These are phyloP conservation scores for Aegilops speltoides DNA, from an alignment of 176 grass and related monocot species.

Conservation along the genomic window DNA sequence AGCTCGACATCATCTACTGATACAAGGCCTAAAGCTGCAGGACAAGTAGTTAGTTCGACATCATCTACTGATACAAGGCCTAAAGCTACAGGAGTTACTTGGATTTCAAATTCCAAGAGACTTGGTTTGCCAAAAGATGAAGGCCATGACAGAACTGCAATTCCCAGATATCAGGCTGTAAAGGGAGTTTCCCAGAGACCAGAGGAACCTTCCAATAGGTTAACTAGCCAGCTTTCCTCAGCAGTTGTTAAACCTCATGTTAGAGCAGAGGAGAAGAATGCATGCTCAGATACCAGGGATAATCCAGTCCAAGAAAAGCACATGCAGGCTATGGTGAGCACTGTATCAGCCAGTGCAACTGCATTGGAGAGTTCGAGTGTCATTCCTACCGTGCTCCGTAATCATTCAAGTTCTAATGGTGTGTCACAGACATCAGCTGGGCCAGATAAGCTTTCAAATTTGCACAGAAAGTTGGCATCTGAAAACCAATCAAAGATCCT, in stretches of 20 bases:
- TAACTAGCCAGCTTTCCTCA: background rate
- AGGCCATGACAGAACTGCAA: background rate
- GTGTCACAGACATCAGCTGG: slow-evolving; percentile 32
- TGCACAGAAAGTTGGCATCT: slow-evolving; percentile 11
- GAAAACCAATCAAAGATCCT: slow-evolving; percentile 18
- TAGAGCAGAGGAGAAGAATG: slow-evolving; percentile 35
- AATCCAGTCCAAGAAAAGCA: slow-evolving; percentile 20
- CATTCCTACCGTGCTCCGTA: slow-evolving; percentile 17
- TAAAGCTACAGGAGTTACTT: background rate
- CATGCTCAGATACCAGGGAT: slow-evolving; percentile 27
- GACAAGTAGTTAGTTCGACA: background rate
- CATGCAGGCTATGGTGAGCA: slow-evolving; percentile 16
- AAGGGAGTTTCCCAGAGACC: slow-evolving; percentile 16
- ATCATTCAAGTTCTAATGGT: slow-evolving; percentile 10
- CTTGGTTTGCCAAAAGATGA: slow-evolving; percentile 14
- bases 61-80: no score
- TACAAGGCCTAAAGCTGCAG: slow-evolving; percentile 29
- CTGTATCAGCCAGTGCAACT: slow-evolving; percentile 19
- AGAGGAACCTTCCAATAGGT: background rate
- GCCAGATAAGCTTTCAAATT: slow-evolving; percentile 23
- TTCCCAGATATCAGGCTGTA: slow-evolving; percentile 21
- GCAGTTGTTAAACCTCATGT: slow-evolving; percentile 25
- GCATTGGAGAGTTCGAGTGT: background rate
- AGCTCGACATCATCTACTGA: slow-evolving; percentile 20
- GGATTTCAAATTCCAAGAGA: slow-evolving; percentile 21